Base-by-base conservation (phyloP, 352 stramenopile genomes). In the Phytophthora rubi region DNA sequence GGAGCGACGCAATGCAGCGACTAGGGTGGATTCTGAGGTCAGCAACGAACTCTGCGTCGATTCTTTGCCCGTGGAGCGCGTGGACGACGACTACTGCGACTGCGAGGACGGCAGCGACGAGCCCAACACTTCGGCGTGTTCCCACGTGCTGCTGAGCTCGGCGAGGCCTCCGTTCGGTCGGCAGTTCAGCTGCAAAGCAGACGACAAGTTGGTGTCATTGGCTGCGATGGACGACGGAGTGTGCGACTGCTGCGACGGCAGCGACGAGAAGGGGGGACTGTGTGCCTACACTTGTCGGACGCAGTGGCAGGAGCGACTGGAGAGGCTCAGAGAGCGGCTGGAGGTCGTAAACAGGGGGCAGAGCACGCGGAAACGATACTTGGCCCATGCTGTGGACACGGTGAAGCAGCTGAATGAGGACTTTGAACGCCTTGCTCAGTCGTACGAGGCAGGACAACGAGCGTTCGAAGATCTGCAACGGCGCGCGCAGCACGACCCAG, bases 191-290 rank as follows among this genome's bases (percentile, higher is more conserved):
- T 90, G 79, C 56, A 68, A 37, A 44, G n/a, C 44, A 3, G 73
- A 77, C 3, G 69, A 65, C 6, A 76, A 86, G 45, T 26, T 56
- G 48, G 44, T 93, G 6, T 72, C 91, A 0, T 35, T 82, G 4
- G 88, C 79, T 0, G 85, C 93, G 48, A 71, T 99, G 1, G 51
- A 81, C 10, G 97, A 99, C 74, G 91, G 90, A n/a, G 86, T 99
- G 49, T 99, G 97, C 71, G 97, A 99, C 85, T 99, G 97, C 73
- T 99, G 97, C 75, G 97, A 99, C 81, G 97, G 97, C 23, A 93
- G 87, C 59, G 97, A 99, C 70, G 97, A 99, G 61, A 32, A n/a
- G 4, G 8, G 54, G 0, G 64, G 67, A 21, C 44, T 69, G 42
- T 93, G 87, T 51, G 6, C n/a, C 15, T 58, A 92, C 59, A 80